Evolutionary conservation across 2,329 filamentous ascomycete genomes (phyloP).

Genomic region (Metarhizium humberi): DNA sequence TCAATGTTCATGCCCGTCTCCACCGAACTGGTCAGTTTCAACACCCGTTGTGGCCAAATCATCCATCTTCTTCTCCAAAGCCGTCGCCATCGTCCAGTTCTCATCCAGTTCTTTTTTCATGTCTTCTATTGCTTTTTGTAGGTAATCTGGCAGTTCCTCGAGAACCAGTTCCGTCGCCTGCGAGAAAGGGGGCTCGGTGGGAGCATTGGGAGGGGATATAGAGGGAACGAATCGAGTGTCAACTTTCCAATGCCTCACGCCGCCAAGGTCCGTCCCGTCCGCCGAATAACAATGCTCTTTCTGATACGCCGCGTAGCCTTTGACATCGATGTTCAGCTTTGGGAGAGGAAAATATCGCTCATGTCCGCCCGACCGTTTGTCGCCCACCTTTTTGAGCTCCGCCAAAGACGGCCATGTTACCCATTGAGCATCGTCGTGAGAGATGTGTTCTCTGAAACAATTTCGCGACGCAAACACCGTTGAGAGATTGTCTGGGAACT

Average conservation of each 20-base stretch:
- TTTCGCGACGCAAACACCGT: constrained; percentile 22
- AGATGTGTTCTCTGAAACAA: constrained; percentile 21
- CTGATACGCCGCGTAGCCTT: constrained; percentile 2
- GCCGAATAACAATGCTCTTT: constrained; percentile 6
- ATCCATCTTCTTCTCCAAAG: neutral
- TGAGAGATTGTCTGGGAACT: constrained; percentile 19
- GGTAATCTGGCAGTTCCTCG: constrained; percentile 7
- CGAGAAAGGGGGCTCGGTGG: neutral
- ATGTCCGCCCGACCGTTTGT: constrained; percentile 15
- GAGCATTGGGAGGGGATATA: neutral
- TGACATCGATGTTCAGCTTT: constrained; percentile 14
- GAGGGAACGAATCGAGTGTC: constrained; percentile 11
- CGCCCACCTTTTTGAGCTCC: constrained; percentile 26
- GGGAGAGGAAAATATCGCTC: constrained; percentile 24
- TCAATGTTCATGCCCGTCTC: neutral
- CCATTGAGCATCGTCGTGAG: constrained; percentile 7
- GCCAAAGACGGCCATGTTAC: constrained; percentile 25
- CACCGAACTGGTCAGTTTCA: neutral
- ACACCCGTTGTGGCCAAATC: neutral
- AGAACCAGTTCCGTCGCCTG: constrained; percentile 1
- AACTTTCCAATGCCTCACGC: constrained; percentile 16
- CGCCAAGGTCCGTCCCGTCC: constrained; percentile 16
- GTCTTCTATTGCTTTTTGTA: constrained; percentile 2
- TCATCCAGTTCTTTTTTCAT: constrained; percentile 6
- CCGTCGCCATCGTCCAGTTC: neutral